Base-by-base conservation (phyloP, 768 basidiomycete genomes). In the Kwoniella mangroviensis region DNA sequence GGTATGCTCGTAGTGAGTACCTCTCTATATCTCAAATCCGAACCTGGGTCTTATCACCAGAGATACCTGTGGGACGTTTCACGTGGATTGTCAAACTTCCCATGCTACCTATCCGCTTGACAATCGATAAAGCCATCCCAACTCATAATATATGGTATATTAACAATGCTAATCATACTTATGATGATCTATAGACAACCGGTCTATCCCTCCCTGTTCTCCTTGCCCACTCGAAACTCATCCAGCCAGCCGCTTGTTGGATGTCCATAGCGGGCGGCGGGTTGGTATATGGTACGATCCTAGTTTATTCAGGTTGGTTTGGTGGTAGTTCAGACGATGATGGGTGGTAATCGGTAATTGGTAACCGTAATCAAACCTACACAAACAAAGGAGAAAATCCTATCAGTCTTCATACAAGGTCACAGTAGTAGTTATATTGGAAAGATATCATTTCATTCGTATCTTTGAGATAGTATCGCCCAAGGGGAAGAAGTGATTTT, bases 191-290 rank as follows among this genome's bases (percentile, higher is more conserved):
- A 17, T 57, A 80, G 79, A 79, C 72, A 11, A 92, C 94, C 42
- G 97, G 97, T 43, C 92, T 98, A 72, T 92, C 95, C 15, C 86
- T 98, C 17, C 97, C 97, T 0, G 87, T 97, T 61, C 90, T 98
- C 42, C 88, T 98, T 34, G 91, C 94, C 1, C 97, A 98, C 74
- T 92, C 97, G 2, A 90, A 90, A 66, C 87, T 98, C 71, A 97
- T 98, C 76, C 86, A 88, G 70, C 86, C 89, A 3, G 89, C 88
- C 17, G 97, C 97, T 51, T 93, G 92, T 81, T 88, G 87, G 77
- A 98, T 99, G 97, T 94, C 93, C 21, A 93, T 98, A 69, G 86
- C 92, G 41, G 97, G 97, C 15, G 97, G 97, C 84, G 91, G 90
- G 88, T 91, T 85, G 76, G 92, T 97, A 1, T 96, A 96, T 82